These are phyloP conservation scores for Botrytis aclada DNA, from an alignment of 2,329 filamentous ascomycete genomes.

Conservation along the genomic window DNA sequence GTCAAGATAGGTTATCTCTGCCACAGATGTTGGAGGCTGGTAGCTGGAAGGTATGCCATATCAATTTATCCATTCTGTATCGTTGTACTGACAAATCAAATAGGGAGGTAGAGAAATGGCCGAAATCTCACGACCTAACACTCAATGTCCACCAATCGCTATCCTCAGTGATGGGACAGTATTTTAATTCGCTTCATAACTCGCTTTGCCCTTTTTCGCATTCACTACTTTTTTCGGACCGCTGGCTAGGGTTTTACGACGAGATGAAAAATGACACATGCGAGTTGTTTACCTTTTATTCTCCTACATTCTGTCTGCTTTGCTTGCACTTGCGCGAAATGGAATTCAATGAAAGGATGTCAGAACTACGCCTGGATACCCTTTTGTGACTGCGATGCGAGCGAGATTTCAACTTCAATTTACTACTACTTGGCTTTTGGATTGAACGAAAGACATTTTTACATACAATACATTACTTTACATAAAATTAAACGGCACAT, in stretches of 20 bases:
- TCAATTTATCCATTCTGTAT: constrained; percentile 10
- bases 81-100: constrained; percentile 28
- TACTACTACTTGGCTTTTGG: constrained; percentile 5
- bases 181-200: constrained; percentile 55
- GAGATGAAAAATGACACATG: constrained; percentile 15
- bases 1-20: constrained; percentile 67
- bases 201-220: constrained; percentile 11
- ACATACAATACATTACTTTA: constrained; percentile 6
- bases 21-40: constrained; percentile 93
- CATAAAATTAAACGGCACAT: constrained; percentile 3
- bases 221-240: background rate
- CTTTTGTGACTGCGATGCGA: constrained; percentile 15
- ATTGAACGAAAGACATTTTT: background rate
- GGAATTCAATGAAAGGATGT: background rate
- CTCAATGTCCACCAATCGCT: constrained; percentile 80
- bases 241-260: constrained; percentile 17
- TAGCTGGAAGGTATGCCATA: constrained; percentile 82
- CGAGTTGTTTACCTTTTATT: constrained; percentile 3
- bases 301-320: background rate
- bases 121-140: constrained; percentile 92
- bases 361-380: constrained; percentile 8
- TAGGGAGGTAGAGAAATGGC: constrained; percentile 92
- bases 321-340: constrained; percentile 3
- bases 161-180: constrained; percentile 96
- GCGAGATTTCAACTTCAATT: constrained; percentile 7